Evolutionary conservation across 1,139 yeast genomes (phyloP).

Genomic region (Kodamaea derodonti): DNA sequence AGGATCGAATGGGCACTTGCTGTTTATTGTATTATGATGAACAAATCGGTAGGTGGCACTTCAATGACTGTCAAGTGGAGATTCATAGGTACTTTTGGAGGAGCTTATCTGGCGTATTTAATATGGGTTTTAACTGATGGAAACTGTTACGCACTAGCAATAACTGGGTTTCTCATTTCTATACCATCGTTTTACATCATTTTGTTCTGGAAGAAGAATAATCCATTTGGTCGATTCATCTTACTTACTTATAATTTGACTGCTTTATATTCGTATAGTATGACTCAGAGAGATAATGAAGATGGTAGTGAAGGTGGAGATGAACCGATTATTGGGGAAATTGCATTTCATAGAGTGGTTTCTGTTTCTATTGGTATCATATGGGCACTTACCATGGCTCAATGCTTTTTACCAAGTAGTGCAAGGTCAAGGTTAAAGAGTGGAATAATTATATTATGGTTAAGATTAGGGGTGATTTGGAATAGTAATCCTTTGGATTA

Average conservation of each 20-base stretch:
- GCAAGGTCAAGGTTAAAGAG: conserved; percentile 66
- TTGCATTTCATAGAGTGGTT: conserved; percentile 74
- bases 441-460: conserved; percentile 69
- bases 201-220: conserved; percentile 59
- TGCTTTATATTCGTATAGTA: conserved; percentile 70
- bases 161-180: conserved; percentile 58
- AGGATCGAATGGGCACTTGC: conserved; percentile 84
- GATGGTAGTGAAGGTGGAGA: conserved; percentile 71
- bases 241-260: conserved; percentile 76
- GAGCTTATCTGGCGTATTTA: conserved; percentile 58
- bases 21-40: conserved; percentile 80
- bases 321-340: conserved; percentile 66
- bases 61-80: conserved; percentile 76
- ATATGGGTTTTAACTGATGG: conserved; percentile 61
- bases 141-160: conserved; percentile 49
- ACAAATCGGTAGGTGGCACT: conserved; percentile 83
- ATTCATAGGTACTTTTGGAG: conserved; percentile 69
- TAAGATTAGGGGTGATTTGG: conserved; percentile 81
- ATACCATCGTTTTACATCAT: conserved; percentile 67
- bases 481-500: conserved; percentile 53
- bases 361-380: conserved; percentile 71
- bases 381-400: conserved; percentile 71
- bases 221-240: conserved; percentile 69
- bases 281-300: conserved; percentile 56
- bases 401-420: conserved; percentile 67